A percentile compares a stretch with the other conserved stretches of the same genome.
These are phyloP conservation scores for Eimeria sp. DNA, from an alignment of 169 alveolate species.

Conservation along the genomic window DNA sequence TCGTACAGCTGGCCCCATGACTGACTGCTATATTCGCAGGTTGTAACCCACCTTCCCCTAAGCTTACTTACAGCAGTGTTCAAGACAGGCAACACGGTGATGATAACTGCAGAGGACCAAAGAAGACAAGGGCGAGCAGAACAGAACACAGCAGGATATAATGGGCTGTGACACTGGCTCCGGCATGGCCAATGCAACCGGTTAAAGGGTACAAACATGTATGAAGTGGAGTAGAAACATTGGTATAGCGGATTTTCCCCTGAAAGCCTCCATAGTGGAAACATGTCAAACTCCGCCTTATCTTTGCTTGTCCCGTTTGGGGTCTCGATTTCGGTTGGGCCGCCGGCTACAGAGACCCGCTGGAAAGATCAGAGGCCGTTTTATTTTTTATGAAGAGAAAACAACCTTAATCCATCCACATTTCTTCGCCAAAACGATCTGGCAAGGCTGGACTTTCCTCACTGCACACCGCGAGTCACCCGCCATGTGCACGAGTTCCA, in stretches of 20 bases:
- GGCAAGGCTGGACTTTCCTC: neutral
- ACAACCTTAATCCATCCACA: neutral
- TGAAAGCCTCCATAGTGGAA: neutral
- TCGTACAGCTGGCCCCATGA: too few relatives aligned
- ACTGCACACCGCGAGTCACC: slow-evolving; percentile 2
- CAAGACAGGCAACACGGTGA: too few relatives aligned
- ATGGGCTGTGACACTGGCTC: neutral
- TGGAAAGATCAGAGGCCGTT: neutral
- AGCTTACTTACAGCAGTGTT: too few relatives aligned
- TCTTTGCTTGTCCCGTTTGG: neutral
- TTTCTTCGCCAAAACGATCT: neutral
- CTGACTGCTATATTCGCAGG: too few relatives aligned
- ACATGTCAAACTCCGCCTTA: neutral
- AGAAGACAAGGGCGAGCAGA: neutral
- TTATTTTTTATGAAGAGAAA: neutral
- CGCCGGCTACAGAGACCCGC: neutral
- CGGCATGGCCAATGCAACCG: neutral
- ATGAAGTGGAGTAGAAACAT: neutral
- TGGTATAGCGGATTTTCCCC: neutral
- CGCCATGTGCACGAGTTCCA: slow-evolving; percentile 11
- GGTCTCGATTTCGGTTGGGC: slow-evolving; percentile 17
- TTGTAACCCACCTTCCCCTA: too few relatives aligned
- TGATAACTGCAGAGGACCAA: neutral
- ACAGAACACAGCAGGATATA: neutral
- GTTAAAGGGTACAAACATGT: neutral